Percentiles rank a stretch among this genome's conserved stretches.
These are phyloP conservation scores for Mycena galericulata DNA, from an alignment of 768 basidiomycete species.

Conservation along the genomic window DNA sequence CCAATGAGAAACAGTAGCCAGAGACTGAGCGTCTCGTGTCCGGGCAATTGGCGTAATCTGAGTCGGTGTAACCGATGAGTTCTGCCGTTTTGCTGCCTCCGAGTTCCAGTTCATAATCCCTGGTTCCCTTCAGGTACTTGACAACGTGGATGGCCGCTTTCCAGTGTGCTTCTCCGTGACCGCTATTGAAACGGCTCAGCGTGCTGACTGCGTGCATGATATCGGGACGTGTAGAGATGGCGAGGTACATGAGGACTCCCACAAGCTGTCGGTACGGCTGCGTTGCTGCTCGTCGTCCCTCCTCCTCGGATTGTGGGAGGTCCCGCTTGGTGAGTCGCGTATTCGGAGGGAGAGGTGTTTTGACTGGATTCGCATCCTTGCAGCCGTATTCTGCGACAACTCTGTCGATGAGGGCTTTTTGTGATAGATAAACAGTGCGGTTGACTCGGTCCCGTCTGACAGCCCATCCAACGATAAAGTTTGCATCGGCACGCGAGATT, in stretches of 20 bases:
- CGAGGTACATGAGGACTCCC: constrained; percentile 13
- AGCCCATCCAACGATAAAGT: constrained; percentile 39
- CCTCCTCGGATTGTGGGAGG: neutral
- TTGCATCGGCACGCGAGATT: constrained; percentile 46
- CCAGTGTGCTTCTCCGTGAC: constrained; percentile 49
- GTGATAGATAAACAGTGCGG: constrained; percentile 37
- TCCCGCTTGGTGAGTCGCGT: constrained; percentile 33
- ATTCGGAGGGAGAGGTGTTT: constrained; percentile 2
- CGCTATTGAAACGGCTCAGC: constrained; percentile 33
- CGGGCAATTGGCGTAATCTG: constrained; percentile 40
- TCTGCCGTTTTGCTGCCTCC: neutral
- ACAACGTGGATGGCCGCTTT: constrained; percentile 50
- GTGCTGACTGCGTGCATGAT: constrained; percentile 4
- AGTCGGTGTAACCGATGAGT: constrained; percentile 32
- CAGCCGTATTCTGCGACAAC: constrained; percentile 44
- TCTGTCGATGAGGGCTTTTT: constrained; percentile 42
- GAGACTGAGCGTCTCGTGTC: constrained; percentile 35
- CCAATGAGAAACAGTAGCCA: constrained; percentile 37
- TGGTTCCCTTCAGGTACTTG: constrained; percentile 50
- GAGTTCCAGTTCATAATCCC: constrained; percentile 19
- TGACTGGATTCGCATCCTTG: constrained; percentile 22
- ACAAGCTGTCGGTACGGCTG: neutral
- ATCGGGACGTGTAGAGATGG: constrained; percentile 1
- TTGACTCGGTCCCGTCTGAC: constrained; percentile 41
- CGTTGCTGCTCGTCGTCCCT: neutral